Conservation (phyloP, 805 yeast species). For the Saccharomycopsis babjevae region DNA sequence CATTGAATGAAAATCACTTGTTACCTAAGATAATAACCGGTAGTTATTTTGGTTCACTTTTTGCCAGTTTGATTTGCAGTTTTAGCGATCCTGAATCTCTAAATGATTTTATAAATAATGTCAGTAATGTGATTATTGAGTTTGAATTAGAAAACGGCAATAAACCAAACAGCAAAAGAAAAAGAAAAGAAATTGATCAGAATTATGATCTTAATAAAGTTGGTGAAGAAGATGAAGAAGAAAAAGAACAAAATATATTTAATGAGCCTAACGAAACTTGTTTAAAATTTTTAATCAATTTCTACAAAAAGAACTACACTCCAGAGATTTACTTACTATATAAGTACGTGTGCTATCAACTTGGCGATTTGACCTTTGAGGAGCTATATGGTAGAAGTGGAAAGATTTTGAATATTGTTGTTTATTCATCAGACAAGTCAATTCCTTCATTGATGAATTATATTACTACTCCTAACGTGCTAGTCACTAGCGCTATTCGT, state of each 20-base stretch:
- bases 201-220: background rate
- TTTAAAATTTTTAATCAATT: slow-evolving; percentile 4
- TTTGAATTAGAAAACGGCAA: background rate
- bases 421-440: slow-evolving; percentile 66
- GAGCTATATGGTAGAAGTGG: slow-evolving; percentile 80
- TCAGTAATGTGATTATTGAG: background rate
- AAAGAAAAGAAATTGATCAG: background rate
- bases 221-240: background rate
- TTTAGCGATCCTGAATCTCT: slow-evolving; percentile 24
- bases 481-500: slow-evolving; percentile 80
- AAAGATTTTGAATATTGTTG: slow-evolving; percentile 70
- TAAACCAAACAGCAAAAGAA: background rate
- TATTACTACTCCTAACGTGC: slow-evolving; percentile 86
- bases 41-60: slow-evolving; percentile 87
- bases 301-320: slow-evolving; percentile 60
- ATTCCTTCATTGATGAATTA: slow-evolving; percentile 74
- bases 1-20: slow-evolving; percentile 61
- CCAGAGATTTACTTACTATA: slow-evolving; percentile 75
- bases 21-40: slow-evolving; percentile 86
- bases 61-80: slow-evolving; percentile 73
- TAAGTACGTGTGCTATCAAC: slow-evolving; percentile 61
- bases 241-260: slow-evolving; percentile 5
- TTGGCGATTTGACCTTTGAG: slow-evolving; percentile 85
- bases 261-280: background rate
- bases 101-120: background rate